Evolutionary conservation across 2,329 filamentous ascomycete species (phyloP).

Genomic region (Alternaria triticina): DNA sequence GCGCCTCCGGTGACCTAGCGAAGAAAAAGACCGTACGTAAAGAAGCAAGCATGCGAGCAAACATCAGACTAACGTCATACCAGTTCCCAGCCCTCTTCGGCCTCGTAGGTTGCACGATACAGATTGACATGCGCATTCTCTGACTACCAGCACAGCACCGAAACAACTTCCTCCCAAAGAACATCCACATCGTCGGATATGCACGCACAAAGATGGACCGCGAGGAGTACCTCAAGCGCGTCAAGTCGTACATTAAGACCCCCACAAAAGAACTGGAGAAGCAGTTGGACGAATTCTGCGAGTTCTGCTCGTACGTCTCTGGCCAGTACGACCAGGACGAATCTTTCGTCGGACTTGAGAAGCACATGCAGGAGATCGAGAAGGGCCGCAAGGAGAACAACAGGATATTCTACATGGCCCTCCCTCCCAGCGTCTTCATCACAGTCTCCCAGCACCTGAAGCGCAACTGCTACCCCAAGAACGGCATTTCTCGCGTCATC

Average conservation of each 20-base stretch:
- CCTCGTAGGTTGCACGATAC: constrained; percentile 70
- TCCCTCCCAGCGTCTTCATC: constrained; percentile 97
- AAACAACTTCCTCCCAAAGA: constrained; percentile 97
- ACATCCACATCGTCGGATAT: constrained; percentile 97
- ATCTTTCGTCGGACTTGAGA: constrained; percentile 83
- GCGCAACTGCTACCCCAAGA: constrained; percentile 92
- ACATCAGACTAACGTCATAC: constrained; percentile 26
- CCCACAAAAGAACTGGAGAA: constrained; percentile 97
- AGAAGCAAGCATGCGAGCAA: constrained; percentile 1
- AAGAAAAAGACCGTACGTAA: constrained; percentile 97
- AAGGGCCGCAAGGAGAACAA: constrained; percentile 81
- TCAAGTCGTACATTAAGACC: constrained; percentile 98
- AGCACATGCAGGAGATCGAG: constrained; percentile 86
- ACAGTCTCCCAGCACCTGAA: constrained; percentile 97
- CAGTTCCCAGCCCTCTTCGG: constrained; percentile 97
- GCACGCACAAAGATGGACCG: constrained; percentile 99
- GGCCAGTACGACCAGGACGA: constrained; percentile 98
- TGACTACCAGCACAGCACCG: constrained; percentile 71
- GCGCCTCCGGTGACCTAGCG: constrained; percentile 94
- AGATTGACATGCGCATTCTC: constrained; percentile 7
- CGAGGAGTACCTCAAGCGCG: constrained; percentile 89
- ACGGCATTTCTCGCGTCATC: constrained; percentile 91
- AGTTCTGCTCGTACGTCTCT: constrained; percentile 90
- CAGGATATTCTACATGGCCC: constrained; percentile 98
- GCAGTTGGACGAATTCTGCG: constrained; percentile 88